Evolutionary conservation across 805 yeast genomes (phyloP), one percentile per base, ranked within the genome.

Genomic region (Lipomyces mesembrius): DNA sequence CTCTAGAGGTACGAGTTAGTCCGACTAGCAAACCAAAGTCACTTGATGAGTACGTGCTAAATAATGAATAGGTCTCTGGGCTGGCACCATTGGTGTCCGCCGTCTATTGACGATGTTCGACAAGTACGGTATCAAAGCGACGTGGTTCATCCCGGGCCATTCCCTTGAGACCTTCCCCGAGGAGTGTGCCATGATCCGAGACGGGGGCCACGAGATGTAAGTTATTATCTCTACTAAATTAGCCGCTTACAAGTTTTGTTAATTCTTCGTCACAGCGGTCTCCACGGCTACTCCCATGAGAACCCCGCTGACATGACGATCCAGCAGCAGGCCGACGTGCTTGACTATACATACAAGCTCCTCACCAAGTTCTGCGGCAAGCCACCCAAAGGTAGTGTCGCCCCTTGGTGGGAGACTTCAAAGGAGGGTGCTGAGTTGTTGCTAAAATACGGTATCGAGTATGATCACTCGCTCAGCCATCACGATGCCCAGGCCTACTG

Each of bases 401-500:
- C 81, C 34, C 81, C 81, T 12, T 78, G 79, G 79, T 78, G 80
- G 80, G 80, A 78, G 63, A 78, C 79, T 17, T 74, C 78, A 2
- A 73, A 69, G 34, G 78, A 77, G 49, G 78, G 78, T 17, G 78
- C 76, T 12, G 74, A 78, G 59, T 74, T 78, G 72, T 64, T 78
- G 59, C 60, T 77, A 52, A 77, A 77, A 49, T 78, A 76, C 62
- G 81, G 81, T 7, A 78, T 78, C 43, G 79, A 77, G 59, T 78
- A 78, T 62, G 81, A 78, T 67, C 80, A 78, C 66, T 78, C 81
- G 14, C 75, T 78, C 75, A 70, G 73, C 25, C 79, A 78, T 61
- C 78, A 78, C 61, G 81, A 78, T 55, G 78, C 79, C 66, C 79
- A 76, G 66, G 74, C 78, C 52, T 77, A 78, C 67, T 78, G 80